Conservation (phyloP, 164 flowering plant genomes). For the Annona squamosa region DNA sequence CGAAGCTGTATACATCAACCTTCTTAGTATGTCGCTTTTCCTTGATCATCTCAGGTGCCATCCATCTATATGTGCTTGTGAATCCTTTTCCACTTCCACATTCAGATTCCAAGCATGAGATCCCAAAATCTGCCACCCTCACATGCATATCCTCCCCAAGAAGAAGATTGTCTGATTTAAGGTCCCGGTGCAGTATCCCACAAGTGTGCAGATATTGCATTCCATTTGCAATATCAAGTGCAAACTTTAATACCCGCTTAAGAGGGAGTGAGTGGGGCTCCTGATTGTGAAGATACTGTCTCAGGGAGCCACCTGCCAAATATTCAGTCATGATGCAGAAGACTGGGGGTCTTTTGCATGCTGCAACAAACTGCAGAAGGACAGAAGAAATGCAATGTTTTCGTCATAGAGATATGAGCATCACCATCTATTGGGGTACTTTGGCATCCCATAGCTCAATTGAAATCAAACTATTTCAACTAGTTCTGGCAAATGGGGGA, state of each 20-base stretch:
- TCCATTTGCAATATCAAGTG: constrained; percentile 81
- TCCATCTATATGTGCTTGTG: constrained; percentile 96
- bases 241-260: constrained; percentile 54
- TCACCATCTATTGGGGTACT: background rate
- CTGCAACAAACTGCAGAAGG: constrained; percentile 75
- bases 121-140: constrained; percentile 95
- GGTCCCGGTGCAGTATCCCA: constrained; percentile 87
- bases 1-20: constrained; percentile 94
- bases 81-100: constrained; percentile 80
- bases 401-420: background rate
- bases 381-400: constrained; percentile 3
- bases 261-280: constrained; percentile 81
- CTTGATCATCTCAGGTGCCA: constrained; percentile 98
- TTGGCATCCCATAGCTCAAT: too few relatives aligned
- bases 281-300: constrained; percentile 77
- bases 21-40: constrained; percentile 82
- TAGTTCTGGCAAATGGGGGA: too few relatives aligned
- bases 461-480: too few relatives aligned
- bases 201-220: constrained; percentile 89
- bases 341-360: constrained; percentile 94
- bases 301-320: constrained; percentile 78
- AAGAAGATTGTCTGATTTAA: constrained; percentile 85
- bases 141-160: constrained; percentile 79
- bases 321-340: constrained; percentile 94
- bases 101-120: constrained; percentile 85